Base-by-base conservation (phyloP, 768 basidiomycete genomes). In the Trametes elegans region DNA sequence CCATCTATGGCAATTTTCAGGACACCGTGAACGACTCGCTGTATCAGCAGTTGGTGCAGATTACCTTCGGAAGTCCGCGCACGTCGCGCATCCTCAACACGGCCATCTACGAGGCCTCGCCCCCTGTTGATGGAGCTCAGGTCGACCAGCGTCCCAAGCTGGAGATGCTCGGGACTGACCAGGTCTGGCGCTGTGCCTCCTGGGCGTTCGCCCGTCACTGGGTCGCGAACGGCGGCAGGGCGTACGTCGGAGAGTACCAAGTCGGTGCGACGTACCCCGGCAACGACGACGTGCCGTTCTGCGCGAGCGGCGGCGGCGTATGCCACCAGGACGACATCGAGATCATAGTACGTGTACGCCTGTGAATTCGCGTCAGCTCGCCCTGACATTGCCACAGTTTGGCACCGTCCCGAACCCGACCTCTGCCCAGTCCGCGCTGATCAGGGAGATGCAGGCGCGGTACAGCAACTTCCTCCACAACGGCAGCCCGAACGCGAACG, bases 251-350 rank as follows among this genome's bases (percentile, higher is more conserved):
- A 26, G 60, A 82, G 57, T 90, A 81, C 66, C 70, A 73, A 41
- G 70, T 84, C 34, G 89, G 89, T 23, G 79, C 85, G 19, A 81
- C 84, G n/a, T 88, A 90, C 68, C 83, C 87, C 10, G 78, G 77
- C 36, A 91, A 90, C 70, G 74, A 74, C 35, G 73, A 53, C 1
- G 71, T 81, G 41, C 62, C 80, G 0, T 82, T 77, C 65, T 91
- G 89, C 70, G 76, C 74, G 5, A 67, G 76, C 59, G 31, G 73
- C 27, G 84, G 83, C 31, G 68, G 72, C 28, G 84, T 90, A 34
- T 91, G 89, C 70, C 89, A 90, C 67, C 79, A 90, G 66, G 90
- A 91, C 66, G 90, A 93, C 64, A 91, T 92, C 55, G 72, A 85
- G 73, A 84, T 88, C 66, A 79, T 91, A 56, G 86, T 86, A 71